These are phyloP conservation scores for Alnus rubra DNA, from an alignment of 306 rosid species.

Conservation along the genomic window DNA sequence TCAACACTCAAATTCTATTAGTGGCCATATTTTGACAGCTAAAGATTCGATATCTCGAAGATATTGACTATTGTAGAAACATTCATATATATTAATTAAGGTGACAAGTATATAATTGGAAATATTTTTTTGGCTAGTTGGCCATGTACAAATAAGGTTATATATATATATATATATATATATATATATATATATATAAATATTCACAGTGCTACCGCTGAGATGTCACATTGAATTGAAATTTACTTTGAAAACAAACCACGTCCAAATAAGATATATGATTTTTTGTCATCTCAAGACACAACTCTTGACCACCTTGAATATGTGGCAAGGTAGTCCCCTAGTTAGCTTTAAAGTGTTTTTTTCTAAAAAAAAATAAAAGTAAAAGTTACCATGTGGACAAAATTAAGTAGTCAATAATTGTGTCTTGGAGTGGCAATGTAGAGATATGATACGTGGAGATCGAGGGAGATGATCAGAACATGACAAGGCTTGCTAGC, in stretches of 20 bases:
- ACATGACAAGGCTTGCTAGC: neutral
- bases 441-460: too few species aligned
- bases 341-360: too few species aligned
- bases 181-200: neutral
- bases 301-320: too few species aligned
- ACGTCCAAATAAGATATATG: neutral
- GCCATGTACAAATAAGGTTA: constrained; percentile 25
- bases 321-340: too few species aligned
- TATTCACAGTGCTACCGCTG: too few species aligned
- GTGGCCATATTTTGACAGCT: constrained; percentile 62
- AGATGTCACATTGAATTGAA: neutral
- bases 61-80: constrained; percentile 52
- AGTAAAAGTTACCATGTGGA: too few species aligned
- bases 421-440: too few species aligned
- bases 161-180: neutral
- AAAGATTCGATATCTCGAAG: constrained; percentile 52
- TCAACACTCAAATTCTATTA: constrained; percentile 55
- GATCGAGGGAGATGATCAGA: neutral
- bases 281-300: too few species aligned
- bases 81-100: constrained; percentile 21
- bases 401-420: too few species aligned
- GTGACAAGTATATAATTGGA: constrained; percentile 7
- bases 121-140: constrained; percentile 27
- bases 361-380: too few species aligned
- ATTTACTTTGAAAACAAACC: neutral